A percentile compares a stretch with the other conserved stretches of the same genome.
phyloP scores from a whole-genome alignment of 495 filamentous ascomycete species.

The Talaromyces borbonicus region DNA sequence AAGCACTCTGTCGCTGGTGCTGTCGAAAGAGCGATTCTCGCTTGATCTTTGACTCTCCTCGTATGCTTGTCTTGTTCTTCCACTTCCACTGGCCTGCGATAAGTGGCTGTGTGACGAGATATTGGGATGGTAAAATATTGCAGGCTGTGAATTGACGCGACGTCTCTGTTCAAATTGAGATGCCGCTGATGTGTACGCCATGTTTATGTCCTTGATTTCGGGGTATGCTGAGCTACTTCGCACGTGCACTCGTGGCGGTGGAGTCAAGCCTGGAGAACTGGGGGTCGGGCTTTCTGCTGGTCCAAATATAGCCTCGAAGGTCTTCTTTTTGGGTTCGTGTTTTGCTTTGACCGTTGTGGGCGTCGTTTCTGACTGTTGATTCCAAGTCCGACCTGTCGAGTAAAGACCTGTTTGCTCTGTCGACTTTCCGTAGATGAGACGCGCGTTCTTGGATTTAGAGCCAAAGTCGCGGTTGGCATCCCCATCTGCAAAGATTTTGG shows the following conservation, averaged over 20 bases:
- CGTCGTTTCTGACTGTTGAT: not conserved
- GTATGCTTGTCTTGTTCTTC: not conserved
- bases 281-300: not conserved
- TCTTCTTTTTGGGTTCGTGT: not conserved
- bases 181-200: not conserved
- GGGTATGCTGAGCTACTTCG: slow-evolving; percentile 5
- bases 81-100: not conserved
- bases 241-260: slow-evolving; percentile 2
- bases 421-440: not conserved
- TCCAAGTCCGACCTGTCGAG: not conserved
- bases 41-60: slow-evolving; percentile 3
- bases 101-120: not conserved
- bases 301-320: not conserved
- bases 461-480: not conserved
- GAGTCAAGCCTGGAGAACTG: not conserved
- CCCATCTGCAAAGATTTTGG: not conserved
- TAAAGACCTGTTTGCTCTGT: not conserved
- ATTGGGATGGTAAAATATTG: not conserved
- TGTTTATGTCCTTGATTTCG: not conserved
- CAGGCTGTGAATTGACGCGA: not conserved
- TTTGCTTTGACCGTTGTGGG: not conserved
- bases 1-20: not conserved
- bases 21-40: not conserved
- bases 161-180: not conserved
- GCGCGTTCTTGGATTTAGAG: not conserved